Conservation (phyloP, 2,329 filamentous ascomycete genomes). For the Ceratocystis lukuohia region DNA sequence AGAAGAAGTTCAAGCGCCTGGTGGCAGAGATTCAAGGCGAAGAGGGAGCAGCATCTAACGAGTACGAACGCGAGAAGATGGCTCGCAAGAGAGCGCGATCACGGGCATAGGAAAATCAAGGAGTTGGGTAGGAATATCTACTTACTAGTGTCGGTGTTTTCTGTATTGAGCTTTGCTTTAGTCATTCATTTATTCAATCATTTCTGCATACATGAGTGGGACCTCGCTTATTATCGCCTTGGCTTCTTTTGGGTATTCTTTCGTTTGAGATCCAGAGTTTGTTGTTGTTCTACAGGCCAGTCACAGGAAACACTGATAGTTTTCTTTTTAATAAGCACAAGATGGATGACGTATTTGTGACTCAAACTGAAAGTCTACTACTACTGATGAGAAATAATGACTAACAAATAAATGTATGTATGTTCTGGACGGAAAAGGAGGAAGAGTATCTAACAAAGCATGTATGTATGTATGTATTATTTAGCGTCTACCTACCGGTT, state of each 20-base stretch:
- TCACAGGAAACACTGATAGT: background rate
- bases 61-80: constrained; percentile 76
- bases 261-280: constrained; percentile 4
- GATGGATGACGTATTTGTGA: no score
- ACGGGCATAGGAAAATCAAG: constrained; percentile 14
- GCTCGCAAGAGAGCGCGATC: constrained; percentile 53
- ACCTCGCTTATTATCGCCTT: background rate
- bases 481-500: no score
- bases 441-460: no score
- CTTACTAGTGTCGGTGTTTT: background rate
- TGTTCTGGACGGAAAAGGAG: no score
- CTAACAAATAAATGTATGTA: no score
- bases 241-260: background rate
- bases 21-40: constrained; percentile 92
- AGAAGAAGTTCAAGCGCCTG: constrained; percentile 86
- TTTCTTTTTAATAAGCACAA: background rate
- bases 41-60: constrained; percentile 74
- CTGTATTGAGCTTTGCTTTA: no score
- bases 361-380: no score
- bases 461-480: no score
- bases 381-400: no score
- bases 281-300: background rate
- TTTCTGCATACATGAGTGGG: background rate
- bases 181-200: background rate
- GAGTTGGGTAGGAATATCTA: background rate